Conservation (phyloP, 805 yeast genomes). For the Suhomyces sp. region DNA sequence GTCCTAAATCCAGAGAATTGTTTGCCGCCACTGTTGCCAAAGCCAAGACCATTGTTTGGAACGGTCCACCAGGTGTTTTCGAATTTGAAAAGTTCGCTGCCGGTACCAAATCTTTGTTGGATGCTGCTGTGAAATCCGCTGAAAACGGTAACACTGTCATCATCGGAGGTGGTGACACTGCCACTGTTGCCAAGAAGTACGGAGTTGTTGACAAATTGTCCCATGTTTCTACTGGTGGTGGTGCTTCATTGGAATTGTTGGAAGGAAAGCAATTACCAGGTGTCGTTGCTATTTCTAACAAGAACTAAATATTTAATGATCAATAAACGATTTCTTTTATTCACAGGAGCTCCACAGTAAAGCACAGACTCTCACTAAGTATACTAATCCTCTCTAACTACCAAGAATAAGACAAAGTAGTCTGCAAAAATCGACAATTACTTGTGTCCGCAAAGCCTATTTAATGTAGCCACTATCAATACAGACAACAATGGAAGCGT, state of each 20-base stretch:
- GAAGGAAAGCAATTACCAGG: constrained; percentile 99
- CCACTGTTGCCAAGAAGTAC: constrained; percentile 97
- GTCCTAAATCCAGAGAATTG: constrained; percentile 81
- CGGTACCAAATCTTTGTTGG: constrained; percentile 90
- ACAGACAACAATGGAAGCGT: too few relatives aligned
- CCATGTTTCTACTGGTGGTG: constrained; percentile 99
- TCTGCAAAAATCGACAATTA: too few relatives aligned
- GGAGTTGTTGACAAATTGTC: constrained; percentile 95
- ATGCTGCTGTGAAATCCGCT: constrained; percentile 82
- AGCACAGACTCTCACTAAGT: too few relatives aligned
- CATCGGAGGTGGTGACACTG: constrained; percentile 99
- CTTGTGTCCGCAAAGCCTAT: too few relatives aligned
- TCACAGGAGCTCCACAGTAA: too few relatives aligned
- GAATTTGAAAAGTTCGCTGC: constrained; percentile 90
- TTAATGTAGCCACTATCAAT: neutral
- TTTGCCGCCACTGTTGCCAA: constrained; percentile 79
- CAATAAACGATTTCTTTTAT: neutral
- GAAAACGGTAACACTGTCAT: constrained; percentile 89
- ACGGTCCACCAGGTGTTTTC: constrained; percentile 99
- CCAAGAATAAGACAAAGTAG: too few relatives aligned
- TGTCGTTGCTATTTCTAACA: constrained; percentile 87
- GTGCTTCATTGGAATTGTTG: constrained; percentile 97
- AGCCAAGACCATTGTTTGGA: constrained; percentile 99
- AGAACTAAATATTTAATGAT: constrained; percentile 19
- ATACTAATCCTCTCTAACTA: too few relatives aligned